These are phyloP conservation scores for Chenopodium album DNA, from an alignment of 148 eudicot species.

Conservation along the genomic window DNA sequence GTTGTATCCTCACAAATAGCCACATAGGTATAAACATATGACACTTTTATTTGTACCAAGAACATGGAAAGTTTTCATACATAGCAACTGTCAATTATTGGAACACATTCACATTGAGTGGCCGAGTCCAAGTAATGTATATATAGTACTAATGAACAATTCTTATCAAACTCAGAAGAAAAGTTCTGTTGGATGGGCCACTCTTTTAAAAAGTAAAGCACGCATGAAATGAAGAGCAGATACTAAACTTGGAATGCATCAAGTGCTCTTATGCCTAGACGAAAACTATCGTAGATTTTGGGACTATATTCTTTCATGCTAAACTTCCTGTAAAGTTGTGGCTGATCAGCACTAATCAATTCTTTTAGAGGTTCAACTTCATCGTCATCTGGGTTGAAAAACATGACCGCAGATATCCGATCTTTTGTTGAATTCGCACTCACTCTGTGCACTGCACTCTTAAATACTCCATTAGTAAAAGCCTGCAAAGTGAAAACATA, in stretches of 20 bases:
- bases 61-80: too few relatives aligned
- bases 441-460: constrained; percentile 49
- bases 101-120: too few relatives aligned
- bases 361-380: constrained; percentile 31
- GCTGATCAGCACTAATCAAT: constrained; percentile 25
- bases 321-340: constrained; percentile 37
- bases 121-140: too few relatives aligned
- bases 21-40: too few relatives aligned
- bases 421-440: constrained; percentile 27
- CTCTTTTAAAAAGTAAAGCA: too few relatives aligned
- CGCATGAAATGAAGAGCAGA: background rate
- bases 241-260: constrained; percentile 12
- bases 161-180: too few relatives aligned
- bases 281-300: background rate
- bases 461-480: constrained; percentile 41
- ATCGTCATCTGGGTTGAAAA: constrained; percentile 21
- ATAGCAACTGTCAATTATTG: too few relatives aligned
- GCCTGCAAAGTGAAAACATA: constrained; percentile 21
- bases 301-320: background rate
- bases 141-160: too few relatives aligned
- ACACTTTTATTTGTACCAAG: too few relatives aligned
- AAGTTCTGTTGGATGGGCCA: too few relatives aligned
- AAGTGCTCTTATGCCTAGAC: background rate
- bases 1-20: too few relatives aligned
- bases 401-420: constrained; percentile 33